phyloP scores from a whole-genome alignment of 2,329 filamentous ascomycete species.

The Plectosphaerella cucumerina region DNA sequence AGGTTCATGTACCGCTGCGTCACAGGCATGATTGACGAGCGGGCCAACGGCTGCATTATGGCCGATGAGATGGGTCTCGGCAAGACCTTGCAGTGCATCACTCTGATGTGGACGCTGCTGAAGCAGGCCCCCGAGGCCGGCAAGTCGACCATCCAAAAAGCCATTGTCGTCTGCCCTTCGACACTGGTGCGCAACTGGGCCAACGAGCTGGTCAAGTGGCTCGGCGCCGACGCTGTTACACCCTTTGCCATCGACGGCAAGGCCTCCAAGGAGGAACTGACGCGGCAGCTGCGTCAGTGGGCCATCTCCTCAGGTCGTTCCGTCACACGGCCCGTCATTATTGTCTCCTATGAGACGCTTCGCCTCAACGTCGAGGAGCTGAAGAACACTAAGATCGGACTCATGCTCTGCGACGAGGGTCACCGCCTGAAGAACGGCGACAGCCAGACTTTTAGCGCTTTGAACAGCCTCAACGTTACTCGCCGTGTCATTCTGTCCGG shows the following conservation, averaged over 20 bases:
- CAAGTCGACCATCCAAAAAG: conserved; percentile 90
- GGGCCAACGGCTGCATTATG: conserved; percentile 98
- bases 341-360: conserved; percentile 95
- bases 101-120: conserved; percentile 91
- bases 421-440: conserved; percentile 96
- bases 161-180: conserved; percentile 92
- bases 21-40: conserved; percentile 90
- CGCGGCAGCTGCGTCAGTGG: conserved; percentile 88
- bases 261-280: conserved; percentile 89
- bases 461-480: conserved; percentile 86
- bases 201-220: conserved; percentile 94
- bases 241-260: conserved; percentile 98
- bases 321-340: conserved; percentile 87
- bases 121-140: conserved; percentile 97
- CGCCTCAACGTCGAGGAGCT: conserved; percentile 88
- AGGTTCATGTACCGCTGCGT: conserved; percentile 96
- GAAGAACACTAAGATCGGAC: conserved; percentile 82
- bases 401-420: conserved; percentile 94
- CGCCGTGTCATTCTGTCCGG: conserved; percentile 92
- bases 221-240: conserved; percentile 83
- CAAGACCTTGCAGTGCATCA: conserved; percentile 95
- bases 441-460: conserved; percentile 86
- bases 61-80: conserved; percentile 98
- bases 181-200: conserved; percentile 98
- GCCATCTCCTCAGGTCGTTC: conserved; percentile 85